Percentiles rank a stretch among this genome's conserved stretches.
phyloP scores from a whole-genome alignment of 805 yeast species.

The Yarrowia sp. region DNA sequence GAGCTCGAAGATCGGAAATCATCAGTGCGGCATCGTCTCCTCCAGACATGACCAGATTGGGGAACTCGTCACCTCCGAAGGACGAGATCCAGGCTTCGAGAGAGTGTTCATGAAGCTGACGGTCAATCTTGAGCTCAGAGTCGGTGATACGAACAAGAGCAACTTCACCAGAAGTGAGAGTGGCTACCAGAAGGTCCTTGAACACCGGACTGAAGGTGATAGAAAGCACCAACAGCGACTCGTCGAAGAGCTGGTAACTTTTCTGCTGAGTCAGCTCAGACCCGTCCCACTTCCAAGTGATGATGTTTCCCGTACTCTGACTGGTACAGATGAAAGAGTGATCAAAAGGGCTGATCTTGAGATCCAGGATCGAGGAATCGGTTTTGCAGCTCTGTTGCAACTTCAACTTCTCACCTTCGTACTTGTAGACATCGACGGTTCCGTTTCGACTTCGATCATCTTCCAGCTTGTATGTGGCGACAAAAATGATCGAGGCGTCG shows the following conservation, averaged over 20 bases:
- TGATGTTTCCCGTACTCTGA: slow-evolving; percentile 81
- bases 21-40: slow-evolving; percentile 85
- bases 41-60: slow-evolving; percentile 70
- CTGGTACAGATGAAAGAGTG: slow-evolving; percentile 60
- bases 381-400: slow-evolving; percentile 43
- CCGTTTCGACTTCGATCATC: slow-evolving; percentile 71
- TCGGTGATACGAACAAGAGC: slow-evolving; percentile 53
- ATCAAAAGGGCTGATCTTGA: slow-evolving; percentile 69
- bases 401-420: slow-evolving; percentile 51
- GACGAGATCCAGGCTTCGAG: slow-evolving; percentile 91
- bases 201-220: slow-evolving; percentile 61
- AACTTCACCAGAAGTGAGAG: slow-evolving; percentile 73
- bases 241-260: slow-evolving; percentile 58
- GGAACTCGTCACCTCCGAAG: slow-evolving; percentile 57
- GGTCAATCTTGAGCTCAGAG: slow-evolving; percentile 41
- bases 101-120: slow-evolving; percentile 57
- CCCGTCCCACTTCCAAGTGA: slow-evolving; percentile 59
- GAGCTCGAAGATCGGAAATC: slow-evolving; percentile 68
- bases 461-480: slow-evolving; percentile 85
- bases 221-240: slow-evolving; percentile 65
- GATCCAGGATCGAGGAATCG: slow-evolving; percentile 68
- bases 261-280: slow-evolving; percentile 44
- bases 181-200: slow-evolving; percentile 55
- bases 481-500: slow-evolving; percentile 57
- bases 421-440: slow-evolving; percentile 56